Conservation (phyloP, 208 protist genomes). For the Leishmania gerbilli region DNA sequence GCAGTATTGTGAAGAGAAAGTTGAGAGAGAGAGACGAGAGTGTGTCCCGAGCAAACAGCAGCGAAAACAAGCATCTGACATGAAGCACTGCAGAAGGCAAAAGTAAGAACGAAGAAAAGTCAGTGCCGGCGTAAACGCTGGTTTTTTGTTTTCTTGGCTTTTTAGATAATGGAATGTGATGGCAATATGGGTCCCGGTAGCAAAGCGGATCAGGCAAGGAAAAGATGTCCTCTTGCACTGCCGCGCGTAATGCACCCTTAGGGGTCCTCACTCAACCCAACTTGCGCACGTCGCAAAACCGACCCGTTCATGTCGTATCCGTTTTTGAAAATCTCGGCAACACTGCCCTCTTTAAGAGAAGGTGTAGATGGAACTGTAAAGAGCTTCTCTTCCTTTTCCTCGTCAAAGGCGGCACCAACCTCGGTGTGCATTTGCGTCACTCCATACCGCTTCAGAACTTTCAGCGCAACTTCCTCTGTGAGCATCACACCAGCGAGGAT, state of each 20-base stretch:
- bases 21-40: background rate
- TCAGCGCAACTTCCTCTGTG: conserved; percentile 51
- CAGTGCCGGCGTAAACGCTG: background rate
- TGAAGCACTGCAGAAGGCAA: background rate
- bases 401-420: conserved; percentile 46
- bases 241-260: conserved; percentile 1
- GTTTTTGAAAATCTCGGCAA: conserved; percentile 62
- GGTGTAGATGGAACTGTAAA: conserved; percentile 41
- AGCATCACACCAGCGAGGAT: conserved; percentile 50
- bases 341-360: conserved; percentile 26
- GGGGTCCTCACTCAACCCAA: conserved; percentile 51
- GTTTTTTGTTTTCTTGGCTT: background rate
- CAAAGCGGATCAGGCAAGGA: background rate
- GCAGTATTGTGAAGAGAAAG: background rate
- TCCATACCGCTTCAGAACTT: conserved; percentile 48
- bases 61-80: background rate
- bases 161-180: background rate
- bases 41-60: background rate
- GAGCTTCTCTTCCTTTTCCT: conserved; percentile 40
- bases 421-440: conserved; percentile 34
- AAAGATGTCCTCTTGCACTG: conserved; percentile 3
- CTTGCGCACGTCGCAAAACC: conserved; percentile 55
- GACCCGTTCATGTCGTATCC: conserved; percentile 50
- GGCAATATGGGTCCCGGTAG: background rate
- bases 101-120: background rate